A percentile compares a stretch with the other conserved stretches of the same genome.
These are phyloP conservation scores for Leptomonas pyrrhocoris DNA, from an alignment of 208 protist genomes.

Conservation along the genomic window DNA sequence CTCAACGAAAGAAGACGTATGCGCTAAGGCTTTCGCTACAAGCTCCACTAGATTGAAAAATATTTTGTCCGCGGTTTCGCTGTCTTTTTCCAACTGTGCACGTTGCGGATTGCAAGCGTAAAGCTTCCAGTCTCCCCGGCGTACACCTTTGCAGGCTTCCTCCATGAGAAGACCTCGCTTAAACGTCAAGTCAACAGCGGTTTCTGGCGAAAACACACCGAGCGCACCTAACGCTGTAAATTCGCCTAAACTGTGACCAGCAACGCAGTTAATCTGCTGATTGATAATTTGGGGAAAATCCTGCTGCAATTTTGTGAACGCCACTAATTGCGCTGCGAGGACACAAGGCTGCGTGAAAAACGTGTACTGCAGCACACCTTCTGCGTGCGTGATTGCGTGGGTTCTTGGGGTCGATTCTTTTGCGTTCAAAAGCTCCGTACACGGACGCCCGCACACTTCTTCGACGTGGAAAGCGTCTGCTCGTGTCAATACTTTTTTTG, in stretches of 20 bases:
- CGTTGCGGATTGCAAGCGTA: conserved; percentile 83
- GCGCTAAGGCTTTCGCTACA: conserved; percentile 56
- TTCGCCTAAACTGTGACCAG: conserved; percentile 90
- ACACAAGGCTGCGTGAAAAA: conserved; percentile 86
- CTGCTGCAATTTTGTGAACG: conserved; percentile 39
- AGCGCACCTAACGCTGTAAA: conserved; percentile 77
- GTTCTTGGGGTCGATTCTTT: conserved; percentile 49
- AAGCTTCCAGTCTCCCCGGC: conserved; percentile 56
- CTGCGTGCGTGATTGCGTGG: conserved; percentile 46
- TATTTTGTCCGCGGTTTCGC: conserved; percentile 53
- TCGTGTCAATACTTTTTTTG: conserved; percentile 44
- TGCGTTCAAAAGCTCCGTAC: conserved; percentile 44
- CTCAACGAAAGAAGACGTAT: conserved; percentile 85
- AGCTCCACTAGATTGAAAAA: conserved; percentile 85
- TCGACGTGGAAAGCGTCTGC: conserved; percentile 59
- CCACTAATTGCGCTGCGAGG: conserved; percentile 72
- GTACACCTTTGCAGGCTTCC: conserved; percentile 41
- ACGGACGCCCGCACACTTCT: conserved; percentile 39
- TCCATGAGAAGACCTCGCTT: conserved; percentile 86
- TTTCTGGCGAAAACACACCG: conserved; percentile 76
- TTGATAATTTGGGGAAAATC: conserved; percentile 8
- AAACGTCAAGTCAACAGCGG: conserved; percentile 74
- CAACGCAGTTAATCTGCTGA: conserved; percentile 38
- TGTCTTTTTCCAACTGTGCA: conserved; percentile 59
- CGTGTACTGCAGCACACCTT: conserved; percentile 79